These are phyloP conservation scores for Globisporangium cylindrosporum DNA, from an alignment of 352 stramenopile genomes.

Conservation along the genomic window DNA sequence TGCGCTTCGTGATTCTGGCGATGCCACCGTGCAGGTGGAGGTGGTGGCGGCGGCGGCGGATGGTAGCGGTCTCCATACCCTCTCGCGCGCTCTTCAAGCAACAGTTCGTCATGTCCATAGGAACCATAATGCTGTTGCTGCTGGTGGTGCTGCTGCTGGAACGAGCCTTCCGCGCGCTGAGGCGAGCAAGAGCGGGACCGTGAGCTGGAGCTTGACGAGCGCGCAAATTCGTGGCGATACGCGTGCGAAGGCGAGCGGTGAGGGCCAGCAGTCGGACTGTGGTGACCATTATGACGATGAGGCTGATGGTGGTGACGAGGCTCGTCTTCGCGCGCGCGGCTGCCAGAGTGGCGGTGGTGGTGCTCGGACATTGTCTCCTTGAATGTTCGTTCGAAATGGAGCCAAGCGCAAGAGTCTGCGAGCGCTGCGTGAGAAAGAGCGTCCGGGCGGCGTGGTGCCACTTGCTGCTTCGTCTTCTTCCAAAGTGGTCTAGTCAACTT, in stretches of 20 bases:
- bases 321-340: not conserved
- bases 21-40: not conserved
- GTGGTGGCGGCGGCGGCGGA: not conserved
- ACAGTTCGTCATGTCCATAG: not conserved
- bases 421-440: not conserved
- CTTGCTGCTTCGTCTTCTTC: not conserved
- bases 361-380: not conserved
- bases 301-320: not conserved
- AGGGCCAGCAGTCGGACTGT: not conserved
- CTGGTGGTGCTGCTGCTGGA: not conserved
- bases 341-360: not conserved
- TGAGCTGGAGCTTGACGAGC: conserved; percentile 6
- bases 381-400: not conserved
- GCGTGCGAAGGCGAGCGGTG: not conserved
- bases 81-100: not conserved
- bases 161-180: conserved; percentile 1
- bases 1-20: not conserved
- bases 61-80: not conserved
- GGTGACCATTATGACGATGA: not conserved
- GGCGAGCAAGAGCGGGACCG: conserved; percentile 4
- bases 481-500: too few relatives aligned
- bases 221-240: not conserved
- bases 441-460: not conserved
- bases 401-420: not conserved
- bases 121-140: not conserved